These are phyloP conservation scores for Sonneratia alba DNA, from an alignment of 345 rosid species.

Conservation along the genomic window DNA sequence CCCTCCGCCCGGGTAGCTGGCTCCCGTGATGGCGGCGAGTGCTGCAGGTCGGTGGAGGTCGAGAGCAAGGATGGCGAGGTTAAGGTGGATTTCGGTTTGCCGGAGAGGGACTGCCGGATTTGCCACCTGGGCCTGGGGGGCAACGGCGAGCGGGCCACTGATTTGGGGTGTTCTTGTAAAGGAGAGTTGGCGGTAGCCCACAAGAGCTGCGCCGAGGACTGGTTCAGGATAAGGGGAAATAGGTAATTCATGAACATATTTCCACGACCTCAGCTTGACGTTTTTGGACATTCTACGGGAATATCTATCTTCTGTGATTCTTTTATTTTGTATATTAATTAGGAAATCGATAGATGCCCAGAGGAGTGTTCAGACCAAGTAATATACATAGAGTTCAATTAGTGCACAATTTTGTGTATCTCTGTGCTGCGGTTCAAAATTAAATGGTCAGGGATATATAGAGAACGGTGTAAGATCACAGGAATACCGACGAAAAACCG, in stretches of 20 bases:
- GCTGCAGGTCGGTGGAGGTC: constrained; percentile 12
- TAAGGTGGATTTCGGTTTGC: constrained; percentile 7
- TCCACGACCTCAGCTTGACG: not conserved
- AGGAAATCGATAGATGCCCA: no score
- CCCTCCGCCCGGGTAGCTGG: not conserved
- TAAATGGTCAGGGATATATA: no score
- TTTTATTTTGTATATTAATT: not conserved
- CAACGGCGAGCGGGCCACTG: constrained; percentile 22
- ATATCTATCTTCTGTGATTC: not conserved
- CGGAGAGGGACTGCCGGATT: constrained; percentile 17
- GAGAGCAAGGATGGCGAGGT: constrained; percentile 7
- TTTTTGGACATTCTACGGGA: not conserved
- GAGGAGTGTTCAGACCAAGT: no score
- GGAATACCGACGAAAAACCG: no score
- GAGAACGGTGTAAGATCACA: no score
- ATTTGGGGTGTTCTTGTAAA: constrained; percentile 36
- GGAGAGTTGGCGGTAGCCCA: constrained; percentile 37
- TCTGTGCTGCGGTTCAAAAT: no score
- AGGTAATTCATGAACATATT: constrained; percentile 12
- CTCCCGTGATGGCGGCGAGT: constrained; percentile 3
- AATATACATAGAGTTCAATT: no score
- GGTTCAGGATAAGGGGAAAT: constrained; percentile 43
- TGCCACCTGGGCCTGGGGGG: constrained; percentile 20
- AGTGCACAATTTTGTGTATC: no score
- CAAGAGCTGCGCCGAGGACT: constrained; percentile 34